phyloP scores from a whole-genome alignment of 768 basidiomycete species.

The Rubroboletus satanas region DNA sequence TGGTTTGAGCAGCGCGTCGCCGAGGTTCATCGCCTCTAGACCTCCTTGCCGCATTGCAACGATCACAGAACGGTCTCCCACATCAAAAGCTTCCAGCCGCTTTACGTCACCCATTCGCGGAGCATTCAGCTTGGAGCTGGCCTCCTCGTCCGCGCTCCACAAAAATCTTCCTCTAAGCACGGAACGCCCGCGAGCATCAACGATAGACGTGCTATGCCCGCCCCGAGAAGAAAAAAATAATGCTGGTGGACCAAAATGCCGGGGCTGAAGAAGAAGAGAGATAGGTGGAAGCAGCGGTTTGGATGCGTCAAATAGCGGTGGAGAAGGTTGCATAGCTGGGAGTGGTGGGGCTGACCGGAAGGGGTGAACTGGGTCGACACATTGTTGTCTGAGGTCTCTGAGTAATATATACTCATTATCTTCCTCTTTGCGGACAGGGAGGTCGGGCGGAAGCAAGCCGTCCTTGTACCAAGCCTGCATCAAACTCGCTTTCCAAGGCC shows the following conservation, averaged over 20 bases:
- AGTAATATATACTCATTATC: constrained; percentile 64
- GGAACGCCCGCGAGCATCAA: constrained; percentile 80
- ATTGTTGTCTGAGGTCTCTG: constrained; percentile 72
- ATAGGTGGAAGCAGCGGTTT: constrained; percentile 67
- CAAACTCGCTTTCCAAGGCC: constrained; percentile 82
- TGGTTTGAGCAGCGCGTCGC: constrained; percentile 74
- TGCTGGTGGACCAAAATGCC: constrained; percentile 82
- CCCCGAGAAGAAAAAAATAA: constrained; percentile 87
- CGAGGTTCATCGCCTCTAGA: constrained; percentile 73
- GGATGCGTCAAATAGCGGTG: constrained; percentile 32
- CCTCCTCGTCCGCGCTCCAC: constrained; percentile 68
- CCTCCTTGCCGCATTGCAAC: constrained; percentile 87
- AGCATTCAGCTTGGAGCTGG: constrained; percentile 32
- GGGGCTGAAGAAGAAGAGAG: constrained; percentile 73
- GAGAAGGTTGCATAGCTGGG: constrained; percentile 28
- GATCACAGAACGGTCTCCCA: constrained; percentile 68
- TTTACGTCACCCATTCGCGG: constrained; percentile 77
- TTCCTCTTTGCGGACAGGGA: constrained; percentile 76
- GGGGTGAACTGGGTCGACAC: constrained; percentile 77
- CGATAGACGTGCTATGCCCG: constrained; percentile 83
- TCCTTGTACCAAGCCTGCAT: constrained; percentile 93
- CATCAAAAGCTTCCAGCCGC: constrained; percentile 78
- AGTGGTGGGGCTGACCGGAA: constrained; percentile 52
- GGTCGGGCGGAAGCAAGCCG: constrained; percentile 73
- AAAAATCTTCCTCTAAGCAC: constrained; percentile 77